Base-by-base conservation (phyloP, 2,329 filamentous ascomycete species). In the Didymella lethalis region DNA sequence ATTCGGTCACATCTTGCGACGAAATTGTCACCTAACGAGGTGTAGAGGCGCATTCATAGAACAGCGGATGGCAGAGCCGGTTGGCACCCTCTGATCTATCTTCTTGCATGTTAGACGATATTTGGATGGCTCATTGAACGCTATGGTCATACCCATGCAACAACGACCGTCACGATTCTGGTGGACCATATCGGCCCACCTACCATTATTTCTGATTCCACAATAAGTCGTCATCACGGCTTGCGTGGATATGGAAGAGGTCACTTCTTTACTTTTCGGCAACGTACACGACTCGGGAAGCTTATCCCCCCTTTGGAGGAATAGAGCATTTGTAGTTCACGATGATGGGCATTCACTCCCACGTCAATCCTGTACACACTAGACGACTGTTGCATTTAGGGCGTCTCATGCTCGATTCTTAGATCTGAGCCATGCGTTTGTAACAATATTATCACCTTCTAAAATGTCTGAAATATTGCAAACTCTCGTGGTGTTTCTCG, bases 331-430 rank as follows among this genome's bases (percentile, higher is more conserved):
- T 46, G 61, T 41, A 41, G 31, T 49, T 41, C 63, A 40, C 57
- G 64, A 53, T 28, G 55, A 65, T 16, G n/a, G 16, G 18, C 18
- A 20, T 34, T 41, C 34, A 18, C 51, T 23, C 20, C 11, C 16
- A 16, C 28, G 26, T n/a, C 40, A 12, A 6, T 65, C 57, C 59
- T 72, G 66, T 72, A 75, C 70, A 74, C 70, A 74, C 61, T 71
- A 71, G 71, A 72, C 67, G 66, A 51, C 53, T 68, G 54, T 70
- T 69, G 72, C 71, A 75, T 76, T 46, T 64, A 48, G 52, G 66
- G 69, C 71, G 67, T 74, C 65, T 43, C 63, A 40, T 59, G 62
- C 59, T 64, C 54, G 38, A 54, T 40, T 65, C 62, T 64, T 61
- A 53, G 56, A 62, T 55, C 16, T 55, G 50, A 57, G 63, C 62